These are phyloP conservation scores for Teratosphaeriaceae sp. DNA, from an alignment of 2,329 filamentous ascomycete genomes.

Conservation along the genomic window DNA sequence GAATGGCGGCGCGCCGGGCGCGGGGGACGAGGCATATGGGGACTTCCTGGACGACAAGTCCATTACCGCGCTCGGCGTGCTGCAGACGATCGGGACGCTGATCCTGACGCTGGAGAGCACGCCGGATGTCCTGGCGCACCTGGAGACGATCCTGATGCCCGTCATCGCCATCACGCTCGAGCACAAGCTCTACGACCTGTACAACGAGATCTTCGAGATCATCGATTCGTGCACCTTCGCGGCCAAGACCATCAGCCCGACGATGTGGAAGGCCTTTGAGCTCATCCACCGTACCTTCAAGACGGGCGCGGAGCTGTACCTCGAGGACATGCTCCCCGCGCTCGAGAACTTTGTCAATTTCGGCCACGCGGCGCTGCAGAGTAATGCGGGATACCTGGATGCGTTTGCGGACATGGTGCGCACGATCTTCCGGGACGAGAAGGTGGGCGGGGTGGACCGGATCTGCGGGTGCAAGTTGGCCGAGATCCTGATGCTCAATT, in stretches of 20 bases:
- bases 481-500: conserved; percentile 93
- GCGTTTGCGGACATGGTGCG: conserved; percentile 91
- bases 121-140: conserved; percentile 86
- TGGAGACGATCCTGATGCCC: conserved; percentile 94
- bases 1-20: conserved; percentile 20
- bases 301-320: conserved; percentile 89
- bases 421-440: conserved; percentile 88
- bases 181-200: conserved; percentile 96
- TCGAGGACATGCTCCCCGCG: conserved; percentile 97
- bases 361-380: conserved; percentile 69
- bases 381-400: conserved; percentile 79
- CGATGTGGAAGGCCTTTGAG: conserved; percentile 98
- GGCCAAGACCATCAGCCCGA: conserved; percentile 87
- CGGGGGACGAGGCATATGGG: conserved; percentile 66
- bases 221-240: conserved; percentile 99
- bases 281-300: conserved; percentile 97
- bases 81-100: conserved; percentile 95
- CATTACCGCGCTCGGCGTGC: conserved; percentile 89
- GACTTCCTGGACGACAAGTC: conserved; percentile 98
- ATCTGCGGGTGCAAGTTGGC: conserved; percentile 98
- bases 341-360: conserved; percentile 98
- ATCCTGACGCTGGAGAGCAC: conserved; percentile 97
- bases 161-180: conserved; percentile 93
- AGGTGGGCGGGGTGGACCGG: conserved; percentile 86
- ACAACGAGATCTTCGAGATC: conserved; percentile 98